Conservation (phyloP, 1,284 basidiomycete genomes). For the Thecaphora frezii region DNA sequence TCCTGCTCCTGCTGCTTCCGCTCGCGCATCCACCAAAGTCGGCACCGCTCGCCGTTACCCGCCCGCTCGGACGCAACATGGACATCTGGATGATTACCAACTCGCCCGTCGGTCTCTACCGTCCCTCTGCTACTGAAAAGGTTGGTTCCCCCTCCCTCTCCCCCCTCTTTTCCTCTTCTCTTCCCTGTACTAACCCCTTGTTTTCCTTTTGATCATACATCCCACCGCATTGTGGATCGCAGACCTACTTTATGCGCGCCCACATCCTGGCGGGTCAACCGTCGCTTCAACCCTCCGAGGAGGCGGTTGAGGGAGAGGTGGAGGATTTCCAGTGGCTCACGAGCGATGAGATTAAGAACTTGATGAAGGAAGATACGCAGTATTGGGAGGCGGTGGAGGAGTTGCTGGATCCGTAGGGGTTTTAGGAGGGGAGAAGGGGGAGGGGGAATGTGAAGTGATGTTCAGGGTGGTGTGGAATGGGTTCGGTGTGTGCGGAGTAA, state of each 20-base stretch:
- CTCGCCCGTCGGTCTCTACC: constrained; percentile 46
- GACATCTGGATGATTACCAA: constrained; percentile 56
- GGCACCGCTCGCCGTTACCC: constrained; percentile 8
- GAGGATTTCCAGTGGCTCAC: constrained; percentile 85
- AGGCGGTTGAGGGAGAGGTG: constrained; percentile 57
- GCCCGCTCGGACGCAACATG: constrained; percentile 42
- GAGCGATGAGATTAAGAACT: constrained; percentile 75
- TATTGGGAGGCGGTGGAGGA: constrained; percentile 79
- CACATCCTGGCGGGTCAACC: constrained; percentile 49
- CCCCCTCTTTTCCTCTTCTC: neutral
- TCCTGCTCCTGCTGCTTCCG: too few relatives aligned
- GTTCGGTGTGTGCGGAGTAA: too few relatives aligned
- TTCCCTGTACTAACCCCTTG: neutral
- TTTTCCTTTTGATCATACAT: too few relatives aligned
- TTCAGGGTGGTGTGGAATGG: too few relatives aligned
- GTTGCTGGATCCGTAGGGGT: constrained; percentile 65
- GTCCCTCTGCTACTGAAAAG: constrained; percentile 10
- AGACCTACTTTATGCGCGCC: constrained; percentile 50
- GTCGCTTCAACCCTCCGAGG: constrained; percentile 7
- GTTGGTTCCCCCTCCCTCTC: neutral
- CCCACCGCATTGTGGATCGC: too few relatives aligned
- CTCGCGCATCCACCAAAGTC: neutral
- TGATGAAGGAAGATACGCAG: constrained; percentile 62
- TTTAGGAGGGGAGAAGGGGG: too few relatives aligned
- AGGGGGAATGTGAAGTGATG: too few relatives aligned